Evolutionary conservation across 148 eudicot genomes (phyloP), one percentile per base, ranked within the genome.

Genomic region (Nepenthes gracilis): DNA sequence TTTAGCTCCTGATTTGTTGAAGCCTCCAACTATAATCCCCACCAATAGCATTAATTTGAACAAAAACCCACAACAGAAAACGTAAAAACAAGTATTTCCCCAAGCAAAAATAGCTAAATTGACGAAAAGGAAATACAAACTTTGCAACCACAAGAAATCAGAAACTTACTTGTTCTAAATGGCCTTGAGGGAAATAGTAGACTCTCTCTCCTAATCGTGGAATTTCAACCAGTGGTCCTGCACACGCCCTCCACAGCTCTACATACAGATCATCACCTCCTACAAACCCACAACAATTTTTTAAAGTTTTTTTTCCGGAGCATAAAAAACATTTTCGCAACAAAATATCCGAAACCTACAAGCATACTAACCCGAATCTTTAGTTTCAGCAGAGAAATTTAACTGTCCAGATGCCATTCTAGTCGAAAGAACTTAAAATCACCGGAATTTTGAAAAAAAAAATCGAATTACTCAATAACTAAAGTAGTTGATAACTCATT

Each of bases 171-270:
- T 92, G 96, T 67, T 92, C 96, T 82, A 92, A 72, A 64, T 85
- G 96, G 33, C 98, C 98, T 75, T 92, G 98, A 2, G 98, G 98
- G 43, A 92, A 92, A 74, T 92, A 92, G 49, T 73, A 82, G 36
- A 92, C 96, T 67, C 76, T 80, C 69, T 92, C 94, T 35, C 67
- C 70, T 14, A 36, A 1, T 34, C 74, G 70, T 35, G 96, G 98
- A 63, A 92, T 72, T 56, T 88, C 90, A 38, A 88, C 87, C 63
- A 92, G 61, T 50, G 98, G 98, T 14, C 98, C 98, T 2, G 98
- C 98, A 84, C 98, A 92, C 1, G 86, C 90, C 73, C 61, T 84
- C 98, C 98, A 92, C 35, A 92, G 78, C 73, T 92, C 86, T 13
- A 62, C 55, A 63, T 88, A 83, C 75, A 92, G 72, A 60, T 67